Conservation (phyloP, 805 yeast species). For the Barnettozyma pratensis region DNA sequence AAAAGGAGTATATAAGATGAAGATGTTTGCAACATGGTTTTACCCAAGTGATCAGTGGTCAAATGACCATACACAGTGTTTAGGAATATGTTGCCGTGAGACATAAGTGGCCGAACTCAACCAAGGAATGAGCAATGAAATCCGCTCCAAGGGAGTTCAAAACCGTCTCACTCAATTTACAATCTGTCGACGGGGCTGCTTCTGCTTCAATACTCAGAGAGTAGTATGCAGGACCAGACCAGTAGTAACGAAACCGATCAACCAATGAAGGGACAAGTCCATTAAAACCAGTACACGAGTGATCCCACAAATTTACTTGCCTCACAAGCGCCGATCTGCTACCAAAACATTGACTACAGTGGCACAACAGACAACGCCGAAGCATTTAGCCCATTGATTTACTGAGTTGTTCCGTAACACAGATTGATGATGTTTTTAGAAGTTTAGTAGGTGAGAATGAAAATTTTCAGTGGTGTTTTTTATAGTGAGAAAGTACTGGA, state of each 20-base stretch:
- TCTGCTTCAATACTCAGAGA: slow-evolving; percentile 51
- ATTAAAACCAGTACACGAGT: slow-evolving; percentile 6
- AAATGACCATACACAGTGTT: slow-evolving; percentile 91
- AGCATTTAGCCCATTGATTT: slow-evolving; percentile 20
- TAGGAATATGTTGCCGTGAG: slow-evolving; percentile 98
- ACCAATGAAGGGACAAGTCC: slow-evolving; percentile 30
- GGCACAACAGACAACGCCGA: slow-evolving; percentile 13
- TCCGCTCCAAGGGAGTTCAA: slow-evolving; percentile 47
- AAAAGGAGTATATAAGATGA: slow-evolving; percentile 4
- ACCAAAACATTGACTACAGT: slow-evolving; percentile 24
- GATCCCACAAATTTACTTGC: slow-evolving; percentile 28
- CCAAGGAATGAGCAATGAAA: slow-evolving; percentile 14
- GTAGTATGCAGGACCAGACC: slow-evolving; percentile 25
- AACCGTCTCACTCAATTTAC: slow-evolving; percentile 61
- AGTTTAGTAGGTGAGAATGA: neutral
- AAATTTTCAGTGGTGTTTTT: slow-evolving; percentile 10
- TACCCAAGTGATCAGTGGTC: slow-evolving; percentile 97
- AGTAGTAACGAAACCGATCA: slow-evolving; percentile 61
- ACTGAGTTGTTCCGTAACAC: slow-evolving; percentile 47
- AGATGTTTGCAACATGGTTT: slow-evolving; percentile 98
- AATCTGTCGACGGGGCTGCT: slow-evolving; percentile 98
- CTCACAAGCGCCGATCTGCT: slow-evolving; percentile 63
- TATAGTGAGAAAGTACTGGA: neutral
- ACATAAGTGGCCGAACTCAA: slow-evolving; percentile 39
- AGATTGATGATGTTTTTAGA: slow-evolving; percentile 34